Evolutionary conservation across 2,329 filamentous ascomycete species (phyloP).

Genomic region (Venturia nashicola): DNA sequence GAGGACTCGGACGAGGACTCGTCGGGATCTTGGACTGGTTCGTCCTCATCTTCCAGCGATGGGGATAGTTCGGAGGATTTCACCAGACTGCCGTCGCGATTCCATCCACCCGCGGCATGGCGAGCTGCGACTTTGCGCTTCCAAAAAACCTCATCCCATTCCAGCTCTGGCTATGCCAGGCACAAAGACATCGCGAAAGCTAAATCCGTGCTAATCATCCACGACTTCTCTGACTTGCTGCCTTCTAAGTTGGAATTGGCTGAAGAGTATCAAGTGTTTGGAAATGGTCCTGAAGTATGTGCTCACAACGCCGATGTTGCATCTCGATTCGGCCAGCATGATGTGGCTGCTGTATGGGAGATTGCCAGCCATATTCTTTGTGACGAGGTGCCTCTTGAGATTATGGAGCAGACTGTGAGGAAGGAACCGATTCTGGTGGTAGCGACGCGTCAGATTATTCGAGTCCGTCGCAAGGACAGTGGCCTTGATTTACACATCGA

Average conservation of each 20-base stretch:
- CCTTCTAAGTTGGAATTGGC: slow-evolving; percentile 71
- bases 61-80: slow-evolving; percentile 25
- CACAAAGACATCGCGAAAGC: slow-evolving; percentile 26
- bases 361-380: slow-evolving; percentile 67
- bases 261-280: slow-evolving; percentile 70
- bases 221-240: slow-evolving; percentile 57
- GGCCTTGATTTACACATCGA: slow-evolving; percentile 37
- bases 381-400: slow-evolving; percentile 60
- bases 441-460: slow-evolving; percentile 47
- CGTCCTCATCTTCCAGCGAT: slow-evolving; percentile 23
- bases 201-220: slow-evolving; percentile 62
- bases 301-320: slow-evolving; percentile 73
- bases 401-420: slow-evolving; percentile 43
- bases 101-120: slow-evolving; percentile 39
- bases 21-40: slow-evolving; percentile 11
- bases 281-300: slow-evolving; percentile 70
- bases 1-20: slow-evolving; percentile 19
- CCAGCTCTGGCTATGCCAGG: slow-evolving; percentile 13
- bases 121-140: slow-evolving; percentile 41
- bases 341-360: slow-evolving; percentile 73
- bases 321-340: slow-evolving; percentile 53
- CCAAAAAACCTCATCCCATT: slow-evolving; percentile 37
- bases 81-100: slow-evolving; percentile 33
- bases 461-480: slow-evolving; percentile 37
- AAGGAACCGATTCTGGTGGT: slow-evolving; percentile 55